Conservation (phyloP, 129 eudicot genomes). For the Lonicera japonica region DNA sequence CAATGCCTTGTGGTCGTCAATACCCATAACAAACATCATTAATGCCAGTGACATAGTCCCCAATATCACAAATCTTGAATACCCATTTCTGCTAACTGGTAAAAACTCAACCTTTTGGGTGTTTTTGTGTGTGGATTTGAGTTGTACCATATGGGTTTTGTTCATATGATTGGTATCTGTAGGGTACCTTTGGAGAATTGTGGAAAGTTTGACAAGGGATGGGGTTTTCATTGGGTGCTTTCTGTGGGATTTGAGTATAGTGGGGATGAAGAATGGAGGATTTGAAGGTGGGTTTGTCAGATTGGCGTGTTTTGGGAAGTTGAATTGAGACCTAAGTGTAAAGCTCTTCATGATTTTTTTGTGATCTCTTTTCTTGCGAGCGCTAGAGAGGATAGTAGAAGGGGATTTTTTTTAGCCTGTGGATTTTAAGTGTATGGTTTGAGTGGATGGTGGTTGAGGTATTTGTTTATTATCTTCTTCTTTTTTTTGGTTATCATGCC, state of each 20-base stretch:
- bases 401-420: no score
- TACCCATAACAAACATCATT: conserved; percentile 56
- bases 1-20: conserved; percentile 66
- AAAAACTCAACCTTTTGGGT: not conserved
- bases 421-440: no score
- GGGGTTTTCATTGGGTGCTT: conserved; percentile 2
- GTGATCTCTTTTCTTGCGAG: conserved; percentile 4
- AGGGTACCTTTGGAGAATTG: conserved; percentile 9
- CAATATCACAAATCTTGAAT: conserved; percentile 40
- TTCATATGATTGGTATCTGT: conserved; percentile 5
- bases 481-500: conserved; percentile 8
- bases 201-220: conserved; percentile 14
- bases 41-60: conserved; percentile 63
- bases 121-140: conserved; percentile 19
- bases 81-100: conserved; percentile 6
- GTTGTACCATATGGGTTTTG: conserved; percentile 9
- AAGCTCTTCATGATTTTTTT: conserved; percentile 32
- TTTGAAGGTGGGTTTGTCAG: conserved; percentile 13
- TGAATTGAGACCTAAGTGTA: conserved; percentile 31
- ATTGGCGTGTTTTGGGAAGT: conserved; percentile 28
- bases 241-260: conserved; percentile 6
- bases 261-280: conserved; percentile 24
- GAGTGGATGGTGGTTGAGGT: conserved; percentile 9
- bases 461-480: conserved; percentile 2
- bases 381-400: no score